phyloP scores from a whole-genome alignment of 148 eudicot genomes.

The Heliamphora exappendiculata region DNA sequence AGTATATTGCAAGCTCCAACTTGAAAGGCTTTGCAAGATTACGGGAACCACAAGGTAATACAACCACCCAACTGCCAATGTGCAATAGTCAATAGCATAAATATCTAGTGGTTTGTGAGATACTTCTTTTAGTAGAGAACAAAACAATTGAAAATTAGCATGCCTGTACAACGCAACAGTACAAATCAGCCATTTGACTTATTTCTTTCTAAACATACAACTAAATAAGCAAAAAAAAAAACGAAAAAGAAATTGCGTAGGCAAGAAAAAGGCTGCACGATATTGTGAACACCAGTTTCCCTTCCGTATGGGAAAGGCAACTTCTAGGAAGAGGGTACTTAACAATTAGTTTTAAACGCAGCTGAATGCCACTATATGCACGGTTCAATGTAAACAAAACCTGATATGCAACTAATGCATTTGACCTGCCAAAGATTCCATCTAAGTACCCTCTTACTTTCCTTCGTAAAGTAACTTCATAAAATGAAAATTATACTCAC shows the following conservation, averaged over 20 bases:
- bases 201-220: not conserved
- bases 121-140: constrained; percentile 2
- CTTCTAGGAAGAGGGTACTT: not conserved
- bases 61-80: constrained; percentile 75
- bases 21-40: constrained; percentile 65
- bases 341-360: not conserved
- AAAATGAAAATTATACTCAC: constrained; percentile 42
- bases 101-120: not conserved
- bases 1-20: constrained; percentile 84
- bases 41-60: constrained; percentile 81
- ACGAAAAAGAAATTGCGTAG: not conserved
- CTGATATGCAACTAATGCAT: not conserved
- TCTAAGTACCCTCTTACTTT: not conserved
- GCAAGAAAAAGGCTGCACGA: not conserved
- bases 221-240: not conserved
- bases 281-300: not conserved
- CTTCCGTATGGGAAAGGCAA: not conserved
- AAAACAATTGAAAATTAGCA: not conserved
- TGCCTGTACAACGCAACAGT: not conserved
- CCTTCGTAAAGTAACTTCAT: not conserved
- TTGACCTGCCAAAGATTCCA: constrained; percentile 2
- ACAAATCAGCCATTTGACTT: not conserved
- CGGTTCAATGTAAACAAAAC: not conserved
- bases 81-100: not conserved
- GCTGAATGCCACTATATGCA: not conserved